These are phyloP conservation scores for Somion occarium DNA, from an alignment of 1,284 basidiomycete species.

Conservation along the genomic window DNA sequence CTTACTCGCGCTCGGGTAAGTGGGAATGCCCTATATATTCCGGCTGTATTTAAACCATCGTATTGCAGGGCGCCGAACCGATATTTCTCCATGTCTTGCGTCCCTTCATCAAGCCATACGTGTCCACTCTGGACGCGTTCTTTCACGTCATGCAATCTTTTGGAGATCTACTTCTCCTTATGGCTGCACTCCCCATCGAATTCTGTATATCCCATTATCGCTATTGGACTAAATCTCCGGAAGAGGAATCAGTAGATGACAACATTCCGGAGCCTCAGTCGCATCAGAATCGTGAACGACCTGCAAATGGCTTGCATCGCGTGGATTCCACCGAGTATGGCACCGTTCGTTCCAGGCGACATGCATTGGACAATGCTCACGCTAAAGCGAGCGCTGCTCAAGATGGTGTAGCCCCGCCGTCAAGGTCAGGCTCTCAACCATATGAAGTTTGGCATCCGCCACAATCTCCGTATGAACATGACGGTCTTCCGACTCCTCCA, in stretches of 20 bases:
- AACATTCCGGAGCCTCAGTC: neutral
- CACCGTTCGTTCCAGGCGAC: constrained; percentile 10
- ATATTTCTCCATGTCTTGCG: constrained; percentile 71
- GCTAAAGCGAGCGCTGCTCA: neutral
- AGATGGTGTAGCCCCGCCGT: neutral
- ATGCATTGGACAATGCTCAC: constrained; percentile 11
- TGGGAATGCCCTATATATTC: constrained; percentile 14
- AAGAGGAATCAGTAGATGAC: too few species aligned
- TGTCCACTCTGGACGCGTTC: constrained; percentile 51
- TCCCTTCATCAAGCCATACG: constrained; percentile 66
- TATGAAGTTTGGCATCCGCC: constrained; percentile 39
- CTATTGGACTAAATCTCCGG: constrained; percentile 17
- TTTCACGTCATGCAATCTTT: constrained; percentile 53
- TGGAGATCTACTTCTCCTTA: constrained; percentile 60
- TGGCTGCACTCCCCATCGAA: constrained; percentile 50
- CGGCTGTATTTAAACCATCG: constrained; percentile 9
- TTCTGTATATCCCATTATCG: constrained; percentile 41
- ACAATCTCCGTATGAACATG: constrained; percentile 25
- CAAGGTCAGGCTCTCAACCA: constrained; percentile 2
- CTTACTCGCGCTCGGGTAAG: constrained; percentile 69
- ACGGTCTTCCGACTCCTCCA: constrained; percentile 18
- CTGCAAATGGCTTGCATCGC: neutral
- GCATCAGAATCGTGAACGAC: neutral
- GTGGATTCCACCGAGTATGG: constrained; percentile 9
- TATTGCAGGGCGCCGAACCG: constrained; percentile 67